These are phyloP conservation scores for Tylopilus sp. DNA, from an alignment of 1,284 basidiomycete species.

Conservation along the genomic window DNA sequence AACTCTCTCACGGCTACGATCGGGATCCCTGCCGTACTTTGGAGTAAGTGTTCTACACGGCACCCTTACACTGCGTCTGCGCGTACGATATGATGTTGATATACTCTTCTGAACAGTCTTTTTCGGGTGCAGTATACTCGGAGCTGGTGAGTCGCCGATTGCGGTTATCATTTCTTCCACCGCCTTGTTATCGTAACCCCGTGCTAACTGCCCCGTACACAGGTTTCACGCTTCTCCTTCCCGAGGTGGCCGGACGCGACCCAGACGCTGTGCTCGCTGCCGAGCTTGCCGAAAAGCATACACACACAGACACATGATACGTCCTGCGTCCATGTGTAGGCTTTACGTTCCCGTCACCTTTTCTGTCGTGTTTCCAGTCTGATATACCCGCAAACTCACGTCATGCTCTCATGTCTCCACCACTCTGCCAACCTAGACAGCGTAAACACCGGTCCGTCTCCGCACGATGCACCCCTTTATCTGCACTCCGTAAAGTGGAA, in stretches of 20 bases:
- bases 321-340: neutral
- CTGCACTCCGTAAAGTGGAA: no score
- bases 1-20: slow-evolving; percentile 63
- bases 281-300: slow-evolving; percentile 42
- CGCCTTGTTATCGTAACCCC: neutral
- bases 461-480: no score
- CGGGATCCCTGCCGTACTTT: slow-evolving; percentile 58
- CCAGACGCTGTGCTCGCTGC: slow-evolving; percentile 62
- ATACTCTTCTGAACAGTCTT: slow-evolving; percentile 42
- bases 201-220: slow-evolving; percentile 11
- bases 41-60: slow-evolving; percentile 47
- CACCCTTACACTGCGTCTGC: slow-evolving; percentile 19
- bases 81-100: neutral
- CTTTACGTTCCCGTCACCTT: neutral
- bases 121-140: slow-evolving; percentile 56
- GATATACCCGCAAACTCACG: neutral
- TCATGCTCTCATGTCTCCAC: neutral
- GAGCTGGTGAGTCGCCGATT: slow-evolving; percentile 38
- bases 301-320: neutral
- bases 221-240: slow-evolving; percentile 68
- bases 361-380: neutral
- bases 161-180: neutral
- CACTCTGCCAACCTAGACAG: neutral
- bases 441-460: neutral
- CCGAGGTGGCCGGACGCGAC: slow-evolving; percentile 73